A percentile compares a stretch with the other conserved stretches of the same genome.
Evolutionary conservation across 2,329 filamentous ascomycete genomes (phyloP).

Genomic region (Cucurbitaria berberidis): DNA sequence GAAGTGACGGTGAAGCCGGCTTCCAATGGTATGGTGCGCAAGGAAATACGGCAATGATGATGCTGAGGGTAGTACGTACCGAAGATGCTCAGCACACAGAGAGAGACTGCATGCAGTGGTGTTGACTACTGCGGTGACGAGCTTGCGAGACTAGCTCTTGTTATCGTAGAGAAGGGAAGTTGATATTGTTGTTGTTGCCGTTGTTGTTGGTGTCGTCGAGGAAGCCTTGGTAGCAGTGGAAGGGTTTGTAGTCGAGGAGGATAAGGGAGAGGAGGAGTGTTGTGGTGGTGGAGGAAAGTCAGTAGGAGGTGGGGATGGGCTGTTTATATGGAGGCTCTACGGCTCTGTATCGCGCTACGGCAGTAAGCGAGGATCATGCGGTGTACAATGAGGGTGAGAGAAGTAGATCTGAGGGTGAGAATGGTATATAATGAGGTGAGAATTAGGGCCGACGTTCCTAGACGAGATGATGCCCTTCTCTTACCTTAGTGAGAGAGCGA

Average conservation of each 20-base stretch:
- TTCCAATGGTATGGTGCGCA: neutral
- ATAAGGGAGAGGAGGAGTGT: constrained; percentile 7
- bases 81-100: constrained; percentile 20
- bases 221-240: constrained; percentile 1
- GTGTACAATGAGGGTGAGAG: constrained; percentile 12
- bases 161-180: constrained; percentile 6
- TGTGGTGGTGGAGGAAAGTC: constrained; percentile 24
- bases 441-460: neutral
- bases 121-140: constrained; percentile 19
- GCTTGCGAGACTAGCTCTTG: constrained; percentile 20
- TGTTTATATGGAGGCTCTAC: constrained; percentile 20
- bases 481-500: constrained; percentile 3
- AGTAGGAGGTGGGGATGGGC: constrained; percentile 5
- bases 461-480: neutral
- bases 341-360: constrained; percentile 4
- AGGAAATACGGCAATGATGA: neutral
- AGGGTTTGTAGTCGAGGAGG: constrained; percentile 6
- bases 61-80: constrained; percentile 4
- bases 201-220: neutral
- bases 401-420: neutral
- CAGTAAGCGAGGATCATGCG: neutral
- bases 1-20: neutral
- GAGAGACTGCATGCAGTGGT: constrained; percentile 21
- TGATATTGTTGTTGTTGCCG: no score
- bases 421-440: neutral